Conservation (phyloP, 108 stramenopile genomes). For the Cyclostephanos invisitatus region DNA sequence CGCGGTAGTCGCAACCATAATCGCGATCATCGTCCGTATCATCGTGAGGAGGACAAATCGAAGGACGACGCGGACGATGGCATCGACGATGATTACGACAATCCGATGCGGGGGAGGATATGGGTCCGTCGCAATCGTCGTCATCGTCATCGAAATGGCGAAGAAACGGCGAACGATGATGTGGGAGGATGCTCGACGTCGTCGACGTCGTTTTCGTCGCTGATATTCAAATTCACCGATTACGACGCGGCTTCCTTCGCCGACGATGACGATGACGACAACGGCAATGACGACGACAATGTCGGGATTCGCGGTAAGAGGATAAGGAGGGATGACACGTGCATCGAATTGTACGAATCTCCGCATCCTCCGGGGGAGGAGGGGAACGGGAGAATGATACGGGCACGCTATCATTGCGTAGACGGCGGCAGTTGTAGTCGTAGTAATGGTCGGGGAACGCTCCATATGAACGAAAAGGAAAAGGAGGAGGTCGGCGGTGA, state of each 20-base stretch:
- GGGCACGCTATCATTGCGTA: background rate
- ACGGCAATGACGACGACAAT: background rate
- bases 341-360: background rate
- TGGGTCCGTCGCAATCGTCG: background rate
- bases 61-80: no score
- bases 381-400: background rate
- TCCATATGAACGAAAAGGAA: background rate
- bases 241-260: background rate
- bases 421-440: background rate
- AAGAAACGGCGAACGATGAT: no score
- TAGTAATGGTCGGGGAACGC: background rate
- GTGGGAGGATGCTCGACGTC: no score
- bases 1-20: no score
- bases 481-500: background rate
- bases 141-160: background rate
- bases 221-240: background rate
- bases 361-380: background rate
- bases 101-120: background rate
- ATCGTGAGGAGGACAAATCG: no score
- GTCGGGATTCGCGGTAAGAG: no score
- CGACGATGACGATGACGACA: background rate
- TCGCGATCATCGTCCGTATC: no score
- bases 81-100: no score
- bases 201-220: background rate
- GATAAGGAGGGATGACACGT: background rate